phyloP scores from a whole-genome alignment of 2,329 filamentous ascomycete species.

The Cercospora sp. region DNA sequence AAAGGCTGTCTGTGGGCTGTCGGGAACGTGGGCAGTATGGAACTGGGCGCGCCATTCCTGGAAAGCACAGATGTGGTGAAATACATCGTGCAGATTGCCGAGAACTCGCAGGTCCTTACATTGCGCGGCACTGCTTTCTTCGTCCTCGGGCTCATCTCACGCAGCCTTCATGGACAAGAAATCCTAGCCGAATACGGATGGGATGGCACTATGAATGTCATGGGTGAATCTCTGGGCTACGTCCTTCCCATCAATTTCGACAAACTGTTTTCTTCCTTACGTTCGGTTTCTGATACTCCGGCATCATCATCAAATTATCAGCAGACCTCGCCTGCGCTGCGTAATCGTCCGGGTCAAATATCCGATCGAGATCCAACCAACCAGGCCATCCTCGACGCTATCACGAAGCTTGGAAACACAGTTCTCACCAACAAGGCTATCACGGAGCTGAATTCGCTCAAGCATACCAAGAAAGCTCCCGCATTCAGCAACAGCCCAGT shows the following conservation, averaged over 20 bases:
- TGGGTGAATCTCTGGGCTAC: constrained; percentile 81
- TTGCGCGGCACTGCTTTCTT: constrained; percentile 95
- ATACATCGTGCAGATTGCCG: constrained; percentile 84
- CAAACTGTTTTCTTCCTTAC: constrained; percentile 71
- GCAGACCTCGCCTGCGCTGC: constrained; percentile 19
- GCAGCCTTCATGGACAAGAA: constrained; percentile 87
- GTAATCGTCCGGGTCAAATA: constrained; percentile 24
- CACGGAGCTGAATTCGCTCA: constrained; percentile 66
- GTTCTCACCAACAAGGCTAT: constrained; percentile 87
- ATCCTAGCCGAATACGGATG: constrained; percentile 87
- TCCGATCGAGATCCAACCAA: constrained; percentile 59
- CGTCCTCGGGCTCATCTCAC: constrained; percentile 86
- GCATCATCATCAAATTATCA: constrained; percentile 4
- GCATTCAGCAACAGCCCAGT: constrained; percentile 69
- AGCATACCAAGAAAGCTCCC: constrained; percentile 61
- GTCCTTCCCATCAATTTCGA: constrained; percentile 79
- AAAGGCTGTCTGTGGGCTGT: constrained; percentile 98
- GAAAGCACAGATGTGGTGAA: constrained; percentile 87
- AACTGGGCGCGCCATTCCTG: constrained; percentile 89
- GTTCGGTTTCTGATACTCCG: constrained; percentile 15
- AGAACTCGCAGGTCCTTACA: constrained; percentile 84
- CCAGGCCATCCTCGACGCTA: constrained; percentile 75
- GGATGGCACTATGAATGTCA: constrained; percentile 83
- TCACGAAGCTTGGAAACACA: constrained; percentile 88
- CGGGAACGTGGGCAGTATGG: constrained; percentile 97